Evolutionary conservation across 306 rosid species (phyloP).

Genomic region (Vigna angularis): DNA sequence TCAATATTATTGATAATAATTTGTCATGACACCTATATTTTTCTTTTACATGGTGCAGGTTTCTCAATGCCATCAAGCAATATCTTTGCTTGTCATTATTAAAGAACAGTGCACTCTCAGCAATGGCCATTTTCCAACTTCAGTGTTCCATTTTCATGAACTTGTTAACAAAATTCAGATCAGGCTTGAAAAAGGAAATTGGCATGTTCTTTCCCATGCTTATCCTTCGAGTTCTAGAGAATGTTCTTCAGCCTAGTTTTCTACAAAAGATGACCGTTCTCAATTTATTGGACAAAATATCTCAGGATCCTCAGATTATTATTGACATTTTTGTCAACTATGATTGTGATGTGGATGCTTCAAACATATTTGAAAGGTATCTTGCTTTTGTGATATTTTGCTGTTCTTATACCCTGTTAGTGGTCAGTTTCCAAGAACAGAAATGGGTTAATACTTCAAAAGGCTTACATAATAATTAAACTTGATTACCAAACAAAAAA

Average conservation of each 20-base stretch:
- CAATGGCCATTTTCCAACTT: conserved; percentile 97
- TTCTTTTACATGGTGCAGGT: conserved; percentile 66
- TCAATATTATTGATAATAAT: conserved; percentile 34
- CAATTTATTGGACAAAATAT: conserved; percentile 84
- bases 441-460: conserved; percentile 22
- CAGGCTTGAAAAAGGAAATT: conserved; percentile 92
- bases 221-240: conserved; percentile 94
- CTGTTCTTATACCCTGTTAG: conserved; percentile 23
- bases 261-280: conserved; percentile 98
- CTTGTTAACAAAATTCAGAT: conserved; percentile 86
- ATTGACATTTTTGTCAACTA: conserved; percentile 96
- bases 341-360: conserved; percentile 98
- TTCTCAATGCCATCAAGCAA: conserved; percentile 90
- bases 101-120: conserved; percentile 95
- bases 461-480: conserved; percentile 28
- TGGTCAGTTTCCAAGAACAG: conserved; percentile 16
- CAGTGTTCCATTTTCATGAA: conserved; percentile 88
- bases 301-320: conserved; percentile 89
- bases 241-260: conserved; percentile 98
- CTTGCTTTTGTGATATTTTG: conserved; percentile 49
- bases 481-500: not conserved
- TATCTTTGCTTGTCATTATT: conserved; percentile 91
- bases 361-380: conserved; percentile 98
- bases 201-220: conserved; percentile 99
- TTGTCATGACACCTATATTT: conserved; percentile 34